Evolutionary conservation across 805 yeast species (phyloP), one percentile per base, ranked within the genome.

Genomic region (Myxozyma vanderwaltii): DNA sequence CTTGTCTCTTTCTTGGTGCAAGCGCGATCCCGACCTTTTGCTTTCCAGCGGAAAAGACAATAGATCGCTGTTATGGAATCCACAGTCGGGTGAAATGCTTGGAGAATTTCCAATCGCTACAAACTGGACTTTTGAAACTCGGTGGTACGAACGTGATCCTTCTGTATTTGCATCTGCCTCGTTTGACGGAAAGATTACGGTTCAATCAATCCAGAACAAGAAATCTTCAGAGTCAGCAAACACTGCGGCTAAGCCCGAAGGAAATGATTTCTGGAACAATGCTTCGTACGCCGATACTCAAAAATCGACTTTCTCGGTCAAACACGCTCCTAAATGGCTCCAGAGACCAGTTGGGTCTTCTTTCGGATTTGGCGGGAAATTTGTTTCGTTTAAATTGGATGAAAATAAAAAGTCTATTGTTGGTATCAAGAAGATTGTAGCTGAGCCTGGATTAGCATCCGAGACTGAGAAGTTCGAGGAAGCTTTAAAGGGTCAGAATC

Each of bases 11-110:
- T 97, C 94, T 72, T 94, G 99, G 99, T 90, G 97, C 74, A 73
- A 77, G 47, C 86, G 84, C 67, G 99, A 94, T 72, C 82, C 89
- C 50, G 79, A 79, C 51, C 78, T 94, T 64, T 78, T 94, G 67
- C 76, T 94, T 44, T 89, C 97, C n/a, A 82, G 92, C 71, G 97
- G 97, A 60, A 88, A 89, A 69, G 99, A 94, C 74, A 91, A 91
- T 72, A 77, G 89, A 33, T 89, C 95, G 3, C 75, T 85, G 63
- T 77, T 94, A 67, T 94, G 99, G 99, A 90, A 94, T 73, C 97
- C 97, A 27, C 75, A 82, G 54, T 75, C 81, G 21, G 95, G 91
- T 48, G 77, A 77, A 58, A 81, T 83, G 69, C 76, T 92, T 64
- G 96, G 94, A 4, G 88, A 89, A 70, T 94, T 89, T 72, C 97